Percentiles rank a stretch among this genome's conserved stretches.
Evolutionary conservation across 306 rosid genomes (phyloP).

Genomic region (Trifolium fragiferum): DNA sequence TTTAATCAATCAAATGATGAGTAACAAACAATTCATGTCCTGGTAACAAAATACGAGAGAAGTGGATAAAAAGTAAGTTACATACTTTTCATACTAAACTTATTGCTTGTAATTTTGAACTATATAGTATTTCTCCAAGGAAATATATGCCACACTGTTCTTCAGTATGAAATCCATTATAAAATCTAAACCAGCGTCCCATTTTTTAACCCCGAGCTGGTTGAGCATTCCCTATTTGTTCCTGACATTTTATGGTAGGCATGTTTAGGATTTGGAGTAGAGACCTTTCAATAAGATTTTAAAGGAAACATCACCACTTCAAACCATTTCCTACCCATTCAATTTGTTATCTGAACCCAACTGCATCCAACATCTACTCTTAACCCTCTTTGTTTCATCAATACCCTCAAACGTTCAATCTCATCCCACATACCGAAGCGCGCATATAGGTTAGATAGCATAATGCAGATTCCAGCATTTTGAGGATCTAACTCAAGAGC

Average conservation of each 20-base stretch:
- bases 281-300: neutral
- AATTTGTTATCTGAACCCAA: slow-evolving; percentile 64
- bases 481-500: slow-evolving; percentile 73
- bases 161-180: neutral
- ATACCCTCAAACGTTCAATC: slow-evolving; percentile 60
- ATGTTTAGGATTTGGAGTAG: slow-evolving; percentile 7
- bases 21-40: neutral
- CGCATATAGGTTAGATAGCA: slow-evolving; percentile 73
- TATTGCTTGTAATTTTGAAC: neutral
- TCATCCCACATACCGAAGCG: slow-evolving; percentile 79
- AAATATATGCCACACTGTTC: neutral
- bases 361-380: slow-evolving; percentile 71
- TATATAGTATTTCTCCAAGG: neutral
- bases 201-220: neutral
- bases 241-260: neutral
- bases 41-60: neutral
- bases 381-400: slow-evolving; percentile 59
- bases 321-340: slow-evolving; percentile 36
- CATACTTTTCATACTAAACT: neutral
- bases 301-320: slow-evolving; percentile 10
- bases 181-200: neutral
- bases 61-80: neutral
- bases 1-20: neutral
- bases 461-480: slow-evolving; percentile 58
- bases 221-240: slow-evolving; percentile 15